Evolutionary conservation across 2,329 filamentous ascomycete species (phyloP).

Genomic region (Dactylellina parvicollis): DNA sequence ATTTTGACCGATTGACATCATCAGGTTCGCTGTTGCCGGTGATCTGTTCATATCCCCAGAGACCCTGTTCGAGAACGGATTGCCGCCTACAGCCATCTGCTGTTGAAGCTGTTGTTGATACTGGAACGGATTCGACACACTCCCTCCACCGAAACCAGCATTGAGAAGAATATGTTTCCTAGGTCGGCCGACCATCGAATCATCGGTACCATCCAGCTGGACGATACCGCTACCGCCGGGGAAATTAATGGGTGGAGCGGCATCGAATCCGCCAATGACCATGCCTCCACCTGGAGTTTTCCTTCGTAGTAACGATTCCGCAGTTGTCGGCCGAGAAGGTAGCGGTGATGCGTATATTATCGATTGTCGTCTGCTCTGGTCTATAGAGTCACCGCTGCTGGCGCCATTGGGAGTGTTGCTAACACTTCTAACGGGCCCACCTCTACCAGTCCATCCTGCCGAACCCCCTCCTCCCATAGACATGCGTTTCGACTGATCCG

Average conservation of each 20-base stretch:
- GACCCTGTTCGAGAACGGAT: conserved; percentile 9
- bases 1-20: conserved; percentile 1
- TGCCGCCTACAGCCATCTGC: conserved; percentile 11
- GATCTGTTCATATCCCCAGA: conserved; percentile 22
- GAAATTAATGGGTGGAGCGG: conserved; percentile 46
- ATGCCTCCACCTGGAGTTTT: conserved; percentile 51
- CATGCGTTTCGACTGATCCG: conserved; percentile 33
- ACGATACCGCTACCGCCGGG: conserved; percentile 41
- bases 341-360: conserved; percentile 50
- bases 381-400: neutral
- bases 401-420: neutral
- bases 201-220: conserved; percentile 25
- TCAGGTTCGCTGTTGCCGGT: conserved; percentile 30
- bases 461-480: conserved; percentile 18
- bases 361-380: conserved; percentile 18
- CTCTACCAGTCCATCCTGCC: conserved; percentile 28
- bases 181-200: conserved; percentile 33
- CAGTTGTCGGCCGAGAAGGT: conserved; percentile 44
- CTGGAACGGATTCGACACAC: conserved; percentile 22
- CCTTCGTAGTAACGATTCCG: conserved; percentile 46
- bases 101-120: conserved; percentile 14
- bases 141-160: conserved; percentile 10
- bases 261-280: conserved; percentile 53
- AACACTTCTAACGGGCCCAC: neutral
- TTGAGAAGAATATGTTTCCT: conserved; percentile 52